Percentiles rank a stretch among this genome's conserved stretches.
Conservation (phyloP, 2,329 filamentous ascomycete species). For the Talaromyces rugulosus region DNA sequence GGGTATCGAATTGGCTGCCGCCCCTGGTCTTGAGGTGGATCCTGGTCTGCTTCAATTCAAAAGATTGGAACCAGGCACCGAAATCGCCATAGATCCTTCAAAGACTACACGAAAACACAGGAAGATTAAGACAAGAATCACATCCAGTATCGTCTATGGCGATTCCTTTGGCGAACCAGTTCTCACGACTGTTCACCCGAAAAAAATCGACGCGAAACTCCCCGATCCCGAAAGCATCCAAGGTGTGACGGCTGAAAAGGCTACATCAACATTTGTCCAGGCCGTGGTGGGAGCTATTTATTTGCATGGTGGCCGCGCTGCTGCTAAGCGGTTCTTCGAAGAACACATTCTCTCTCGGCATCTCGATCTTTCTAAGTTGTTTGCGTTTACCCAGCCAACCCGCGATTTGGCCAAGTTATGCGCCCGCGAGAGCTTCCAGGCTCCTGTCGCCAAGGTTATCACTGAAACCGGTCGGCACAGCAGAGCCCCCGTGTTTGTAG, state of each 20-base stretch:
- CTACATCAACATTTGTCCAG: constrained; percentile 72
- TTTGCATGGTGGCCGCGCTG: constrained; percentile 72
- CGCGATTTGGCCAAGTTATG: constrained; percentile 80
- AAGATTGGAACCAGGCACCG: constrained; percentile 42
- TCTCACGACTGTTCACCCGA: constrained; percentile 26
- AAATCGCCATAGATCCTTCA: constrained; percentile 35
- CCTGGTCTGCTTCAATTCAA: constrained; percentile 81
- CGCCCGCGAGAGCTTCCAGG: constrained; percentile 81
- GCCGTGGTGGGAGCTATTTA: constrained; percentile 83
- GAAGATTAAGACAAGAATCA: constrained; percentile 66
- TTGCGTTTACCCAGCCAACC: constrained; percentile 78
- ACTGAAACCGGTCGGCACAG: constrained; percentile 85
- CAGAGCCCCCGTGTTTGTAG: constrained; percentile 83
- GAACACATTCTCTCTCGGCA: constrained; percentile 78
- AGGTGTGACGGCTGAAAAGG: constrained; percentile 51
- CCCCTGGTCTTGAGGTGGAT: constrained; percentile 86
- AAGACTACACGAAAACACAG: constrained; percentile 42
- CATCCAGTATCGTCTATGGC: constrained; percentile 73
- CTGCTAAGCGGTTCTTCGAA: constrained; percentile 77
- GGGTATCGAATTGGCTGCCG: constrained; percentile 85
- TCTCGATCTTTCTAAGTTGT: constrained; percentile 71
- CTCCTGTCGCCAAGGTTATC: constrained; percentile 79
- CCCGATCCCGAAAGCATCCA: constrained; percentile 15
- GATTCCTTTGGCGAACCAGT: constrained; percentile 75
- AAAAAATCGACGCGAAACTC: constrained; percentile 16